Conservation (phyloP, 1,284 basidiomycete genomes). For the Mycena sp. region DNA sequence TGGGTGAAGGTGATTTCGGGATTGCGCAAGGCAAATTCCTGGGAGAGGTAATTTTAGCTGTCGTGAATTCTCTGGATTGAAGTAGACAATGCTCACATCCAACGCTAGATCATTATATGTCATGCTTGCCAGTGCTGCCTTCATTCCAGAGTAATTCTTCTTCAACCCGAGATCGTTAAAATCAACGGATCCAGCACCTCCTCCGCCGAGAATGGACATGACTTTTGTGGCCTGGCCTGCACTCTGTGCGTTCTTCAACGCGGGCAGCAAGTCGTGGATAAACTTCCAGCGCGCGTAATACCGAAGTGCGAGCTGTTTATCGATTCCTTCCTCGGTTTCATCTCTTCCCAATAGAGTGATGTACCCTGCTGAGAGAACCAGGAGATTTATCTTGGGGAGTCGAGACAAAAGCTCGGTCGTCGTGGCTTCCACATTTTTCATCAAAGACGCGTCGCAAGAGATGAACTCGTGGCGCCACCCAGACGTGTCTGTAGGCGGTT, state of each 20-base stretch:
- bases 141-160: not conserved
- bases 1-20: constrained; percentile 7
- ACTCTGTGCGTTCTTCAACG: not conserved
- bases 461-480: constrained; percentile 14
- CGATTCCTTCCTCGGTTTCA: constrained; percentile 1
- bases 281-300: constrained; percentile 6
- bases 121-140: not conserved
- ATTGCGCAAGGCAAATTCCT: constrained; percentile 8
- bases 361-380: not conserved
- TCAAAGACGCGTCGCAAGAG: constrained; percentile 1
- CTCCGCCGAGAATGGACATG: not conserved
- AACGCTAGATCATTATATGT: not conserved
- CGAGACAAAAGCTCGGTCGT: not conserved
- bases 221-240: not conserved
- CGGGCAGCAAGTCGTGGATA: not conserved
- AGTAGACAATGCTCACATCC: too few species aligned
- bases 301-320: not conserved
- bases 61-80: too few species aligned
- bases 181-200: not conserved
- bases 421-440: not conserved
- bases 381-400: not conserved
- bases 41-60: not conserved
- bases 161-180: not conserved
- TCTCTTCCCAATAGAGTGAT: not conserved
- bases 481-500: not conserved